Evolutionary conservation across 345 rosid genomes (phyloP).

Genomic region (Bruguiera sexangula): DNA sequence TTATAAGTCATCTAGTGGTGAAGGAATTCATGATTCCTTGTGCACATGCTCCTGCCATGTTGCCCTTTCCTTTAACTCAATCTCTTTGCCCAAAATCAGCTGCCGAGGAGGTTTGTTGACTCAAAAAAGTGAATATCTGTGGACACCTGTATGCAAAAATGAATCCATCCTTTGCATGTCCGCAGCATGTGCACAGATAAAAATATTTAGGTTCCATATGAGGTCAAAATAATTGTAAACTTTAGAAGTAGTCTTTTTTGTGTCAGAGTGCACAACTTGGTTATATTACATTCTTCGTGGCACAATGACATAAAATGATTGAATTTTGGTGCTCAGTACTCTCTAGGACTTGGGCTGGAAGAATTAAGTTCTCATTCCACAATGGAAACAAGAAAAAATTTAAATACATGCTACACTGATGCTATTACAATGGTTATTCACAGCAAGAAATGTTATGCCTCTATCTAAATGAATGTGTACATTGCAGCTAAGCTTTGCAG

Average conservation of each 20-base stretch:
- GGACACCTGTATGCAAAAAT: not conserved
- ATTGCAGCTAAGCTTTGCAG: not conserved
- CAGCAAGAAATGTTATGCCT: not conserved
- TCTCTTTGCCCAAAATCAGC: constrained; percentile 59
- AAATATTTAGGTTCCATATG: not conserved
- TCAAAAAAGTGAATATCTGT: constrained; percentile 3
- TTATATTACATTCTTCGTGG: no score
- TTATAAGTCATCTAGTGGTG: constrained; percentile 61
- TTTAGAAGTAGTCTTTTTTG: no score
- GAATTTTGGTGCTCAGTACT: no score
- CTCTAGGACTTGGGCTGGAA: not conserved
- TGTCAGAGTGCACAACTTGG: no score
- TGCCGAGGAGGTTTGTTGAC: constrained; percentile 61
- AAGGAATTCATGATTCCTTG: constrained; percentile 65
- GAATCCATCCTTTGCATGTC: constrained; percentile 1
- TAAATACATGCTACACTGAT: no score
- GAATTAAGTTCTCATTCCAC: no score
- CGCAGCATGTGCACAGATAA: not conserved
- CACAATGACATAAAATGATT: no score
- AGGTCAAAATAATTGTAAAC: no score
- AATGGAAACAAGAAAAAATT: no score
- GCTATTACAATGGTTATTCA: no score
- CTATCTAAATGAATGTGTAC: not conserved
- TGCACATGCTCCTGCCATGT: constrained; percentile 66
- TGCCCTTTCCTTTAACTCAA: constrained; percentile 38